phyloP scores from a whole-genome alignment of 2,329 filamentous ascomycete genomes.

The Dendryphion nanum region DNA sequence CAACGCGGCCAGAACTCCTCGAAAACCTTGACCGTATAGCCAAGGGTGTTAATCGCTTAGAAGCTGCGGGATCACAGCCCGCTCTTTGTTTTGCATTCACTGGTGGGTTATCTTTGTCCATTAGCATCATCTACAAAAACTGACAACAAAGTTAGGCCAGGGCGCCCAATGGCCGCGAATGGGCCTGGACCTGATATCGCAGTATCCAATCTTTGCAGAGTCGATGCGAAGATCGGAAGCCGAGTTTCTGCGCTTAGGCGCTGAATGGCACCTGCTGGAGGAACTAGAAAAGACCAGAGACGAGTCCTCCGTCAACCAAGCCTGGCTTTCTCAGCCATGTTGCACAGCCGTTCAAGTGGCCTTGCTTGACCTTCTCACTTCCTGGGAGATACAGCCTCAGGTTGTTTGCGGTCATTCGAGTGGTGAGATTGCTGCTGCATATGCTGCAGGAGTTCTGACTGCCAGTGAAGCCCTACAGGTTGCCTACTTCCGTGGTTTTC shows the following conservation, averaged over 20 bases:
- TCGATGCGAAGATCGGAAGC: slow-evolving; percentile 7
- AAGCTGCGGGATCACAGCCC: slow-evolving; percentile 13
- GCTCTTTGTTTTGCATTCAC: slow-evolving; percentile 26
- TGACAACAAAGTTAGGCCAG: slow-evolving; percentile 9
- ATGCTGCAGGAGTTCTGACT: slow-evolving; percentile 20
- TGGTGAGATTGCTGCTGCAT: slow-evolving; percentile 32
- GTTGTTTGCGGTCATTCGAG: slow-evolving; percentile 29
- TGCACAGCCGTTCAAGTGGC: slow-evolving; percentile 32
- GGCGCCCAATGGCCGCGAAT: slow-evolving; percentile 35
- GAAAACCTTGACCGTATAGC: slow-evolving; percentile 15
- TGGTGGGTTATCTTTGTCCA: slow-evolving; percentile 10
- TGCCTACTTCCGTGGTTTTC: slow-evolving; percentile 22
- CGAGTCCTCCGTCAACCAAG: slow-evolving; percentile 15
- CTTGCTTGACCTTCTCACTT: slow-evolving; percentile 20
- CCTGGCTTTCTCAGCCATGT: slow-evolving; percentile 23
- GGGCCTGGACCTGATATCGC: slow-evolving; percentile 16
- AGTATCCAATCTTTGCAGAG: slow-evolving; percentile 10
- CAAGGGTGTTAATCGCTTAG: slow-evolving; percentile 18
- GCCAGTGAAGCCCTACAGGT: slow-evolving; percentile 21
- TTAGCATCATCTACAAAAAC: background rate
- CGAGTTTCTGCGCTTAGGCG: slow-evolving; percentile 1
- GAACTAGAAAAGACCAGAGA: slow-evolving; percentile 22
- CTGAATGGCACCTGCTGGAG: slow-evolving; percentile 20
- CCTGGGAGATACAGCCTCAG: slow-evolving; percentile 18
- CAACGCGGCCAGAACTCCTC: too few species aligned